Base-by-base conservation (phyloP, 2,329 filamentous ascomycete species). In the Calonectria crousiana region DNA sequence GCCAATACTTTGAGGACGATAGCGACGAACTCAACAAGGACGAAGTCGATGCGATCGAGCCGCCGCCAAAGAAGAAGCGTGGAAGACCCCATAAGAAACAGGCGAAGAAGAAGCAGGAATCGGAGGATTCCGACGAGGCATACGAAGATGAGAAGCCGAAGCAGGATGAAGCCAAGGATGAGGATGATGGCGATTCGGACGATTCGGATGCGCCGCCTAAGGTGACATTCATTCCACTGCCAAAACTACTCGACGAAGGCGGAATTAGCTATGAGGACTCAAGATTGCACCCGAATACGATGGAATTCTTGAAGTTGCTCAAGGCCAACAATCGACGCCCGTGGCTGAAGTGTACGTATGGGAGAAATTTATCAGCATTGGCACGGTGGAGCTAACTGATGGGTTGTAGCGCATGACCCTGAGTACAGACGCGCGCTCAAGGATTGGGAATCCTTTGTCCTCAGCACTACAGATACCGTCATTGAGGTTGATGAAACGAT, bases 361-460 rank as follows among this genome's bases (percentile, higher is more conserved):
- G 47, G 11, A 13, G 65, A 30, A 16, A n/a, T 53, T 64, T 68
- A 68, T 30, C 34, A 41, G 23, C 11, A 23, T 65, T 30, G 32
- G 1, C 34, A 3, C 47, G n/a, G 20, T 16, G 11, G 44, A 60
- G 28, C 75, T 75, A 34, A 62, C 52, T 26, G 13, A 2, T 11
- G 11, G 10, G 23, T 26, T 2, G 16, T 71, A 97, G 95, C 92
- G 80, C 91, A 97, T 83, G 95, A 98, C 83, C 89, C 89, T 56
- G 94, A 97, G 79, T 98, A 94, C 83, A 91, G 95, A 73, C 89
- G 92, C 69, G 91, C 95, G 1, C 90, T 95, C 72, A 93, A 93
- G 73, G 95, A 98, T 83, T 98, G 95, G 89, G 91, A 95, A 62
- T 90, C 91, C 2, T 98, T 96, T 80, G 91, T 97, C 44, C 93